Percentiles rank a stretch among this genome's conserved stretches.
Conservation (phyloP, 768 basidiomycete genomes). For the Termitomyces sp. region DNA sequence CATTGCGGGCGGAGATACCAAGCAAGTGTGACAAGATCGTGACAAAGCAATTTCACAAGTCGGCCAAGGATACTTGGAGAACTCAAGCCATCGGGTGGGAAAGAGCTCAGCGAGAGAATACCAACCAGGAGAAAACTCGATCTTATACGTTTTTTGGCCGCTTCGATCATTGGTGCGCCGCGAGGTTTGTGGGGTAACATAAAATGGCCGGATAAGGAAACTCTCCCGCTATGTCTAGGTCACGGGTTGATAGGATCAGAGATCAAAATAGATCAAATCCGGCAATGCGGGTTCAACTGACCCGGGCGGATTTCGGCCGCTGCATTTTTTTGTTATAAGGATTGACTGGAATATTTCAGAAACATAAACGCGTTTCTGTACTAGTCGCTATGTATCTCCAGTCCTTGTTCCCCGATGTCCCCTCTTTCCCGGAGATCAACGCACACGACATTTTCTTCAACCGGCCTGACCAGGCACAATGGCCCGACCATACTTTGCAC, state of each 20-base stretch:
- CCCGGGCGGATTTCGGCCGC: background rate
- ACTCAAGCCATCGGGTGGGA: background rate
- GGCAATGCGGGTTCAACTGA: constrained; percentile 2
- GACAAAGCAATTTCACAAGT: background rate
- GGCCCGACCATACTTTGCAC: constrained; percentile 51
- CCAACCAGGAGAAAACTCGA: background rate
- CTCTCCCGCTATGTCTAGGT: background rate
- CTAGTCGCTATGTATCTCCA: constrained; percentile 43
- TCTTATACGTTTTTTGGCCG: background rate
- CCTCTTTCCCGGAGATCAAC: constrained; percentile 45
- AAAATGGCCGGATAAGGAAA: background rate
- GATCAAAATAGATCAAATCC: background rate
- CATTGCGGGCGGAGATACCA: background rate
- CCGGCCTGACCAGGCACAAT: constrained; percentile 46
- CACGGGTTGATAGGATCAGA: background rate
- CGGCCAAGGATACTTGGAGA: background rate
- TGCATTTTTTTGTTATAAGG: constrained; percentile 2
- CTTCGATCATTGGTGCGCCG: background rate
- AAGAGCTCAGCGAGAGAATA: background rate
- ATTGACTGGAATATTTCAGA: background rate
- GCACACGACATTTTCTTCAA: constrained; percentile 48
- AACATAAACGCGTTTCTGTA: background rate
- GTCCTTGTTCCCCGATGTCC: constrained; percentile 51
- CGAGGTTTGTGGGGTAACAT: background rate
- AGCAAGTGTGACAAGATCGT: background rate